A percentile compares a stretch with the other conserved stretches of the same genome.
Evolutionary conservation across 2,329 filamentous ascomycete species (phyloP).

Genomic region (Orbilia javanica): DNA sequence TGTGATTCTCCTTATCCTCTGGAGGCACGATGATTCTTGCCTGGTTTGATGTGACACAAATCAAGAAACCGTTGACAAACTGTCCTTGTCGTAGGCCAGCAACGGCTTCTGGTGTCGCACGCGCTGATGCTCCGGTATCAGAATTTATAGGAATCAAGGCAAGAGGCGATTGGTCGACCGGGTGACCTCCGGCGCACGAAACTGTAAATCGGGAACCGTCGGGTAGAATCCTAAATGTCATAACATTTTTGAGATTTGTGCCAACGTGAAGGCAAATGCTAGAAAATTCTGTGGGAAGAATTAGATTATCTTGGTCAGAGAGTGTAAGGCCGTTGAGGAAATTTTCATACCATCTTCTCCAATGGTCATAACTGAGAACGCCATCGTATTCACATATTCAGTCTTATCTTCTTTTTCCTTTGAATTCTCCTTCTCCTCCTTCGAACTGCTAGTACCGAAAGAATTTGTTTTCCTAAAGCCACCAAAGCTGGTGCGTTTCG

Average conservation of each 20-base stretch:
- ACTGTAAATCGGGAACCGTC: constrained; percentile 79
- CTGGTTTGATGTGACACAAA: constrained; percentile 80
- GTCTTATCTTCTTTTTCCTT: constrained; percentile 67
- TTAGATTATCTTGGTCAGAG: background rate
- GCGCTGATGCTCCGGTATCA: constrained; percentile 80
- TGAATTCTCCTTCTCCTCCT: constrained; percentile 64
- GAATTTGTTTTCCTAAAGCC: constrained; percentile 69
- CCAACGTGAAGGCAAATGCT: constrained; percentile 94
- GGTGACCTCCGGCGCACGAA: constrained; percentile 76
- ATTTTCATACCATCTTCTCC: constrained; percentile 78
- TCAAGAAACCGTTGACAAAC: constrained; percentile 82
- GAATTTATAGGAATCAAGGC: constrained; percentile 83
- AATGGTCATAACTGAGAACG: constrained; percentile 93
- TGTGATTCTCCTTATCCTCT: constrained; percentile 87
- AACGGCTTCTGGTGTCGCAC: constrained; percentile 80
- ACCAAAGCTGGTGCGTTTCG: constrained; percentile 8
- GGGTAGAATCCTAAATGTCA: constrained; percentile 91
- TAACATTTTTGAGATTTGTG: constrained; percentile 83
- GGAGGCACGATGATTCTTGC: constrained; percentile 90
- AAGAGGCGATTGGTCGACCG: constrained; percentile 74
- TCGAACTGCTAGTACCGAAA: background rate
- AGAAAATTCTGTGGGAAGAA: constrained; percentile 77
- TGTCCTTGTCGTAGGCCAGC: constrained; percentile 80
- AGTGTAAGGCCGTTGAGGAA: background rate
- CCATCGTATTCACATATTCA: constrained; percentile 84